Conservation (phyloP, 2,329 filamentous ascomycete species). For the Zasmidium citrigriseum region DNA sequence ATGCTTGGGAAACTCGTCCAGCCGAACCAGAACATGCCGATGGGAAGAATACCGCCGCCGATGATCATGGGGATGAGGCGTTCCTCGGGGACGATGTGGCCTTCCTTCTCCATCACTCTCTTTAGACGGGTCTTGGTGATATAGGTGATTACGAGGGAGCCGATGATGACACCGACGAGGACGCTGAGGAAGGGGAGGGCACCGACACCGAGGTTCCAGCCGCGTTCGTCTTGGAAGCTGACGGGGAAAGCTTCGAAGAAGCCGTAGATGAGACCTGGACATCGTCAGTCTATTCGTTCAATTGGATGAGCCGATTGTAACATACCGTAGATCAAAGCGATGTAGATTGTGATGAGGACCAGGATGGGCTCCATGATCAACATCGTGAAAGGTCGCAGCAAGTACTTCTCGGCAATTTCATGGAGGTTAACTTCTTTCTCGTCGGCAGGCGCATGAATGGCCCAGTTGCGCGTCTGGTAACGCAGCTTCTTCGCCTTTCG, state of each 20-base stretch:
- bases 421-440: slow-evolving; percentile 43
- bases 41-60: slow-evolving; percentile 43
- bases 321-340: slow-evolving; percentile 37
- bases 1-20: slow-evolving; percentile 52
- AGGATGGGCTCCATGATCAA: slow-evolving; percentile 49
- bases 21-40: slow-evolving; percentile 49
- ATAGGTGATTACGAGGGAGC: slow-evolving; percentile 19
- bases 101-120: slow-evolving; percentile 17
- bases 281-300: neutral
- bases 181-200: slow-evolving; percentile 28
- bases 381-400: slow-evolving; percentile 46
- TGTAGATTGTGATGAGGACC: slow-evolving; percentile 45
- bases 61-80: slow-evolving; percentile 48
- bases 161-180: slow-evolving; percentile 27
- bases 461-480: slow-evolving; percentile 48
- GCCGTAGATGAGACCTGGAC: slow-evolving; percentile 27
- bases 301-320: slow-evolving; percentile 28
- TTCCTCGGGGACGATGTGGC: slow-evolving; percentile 42
- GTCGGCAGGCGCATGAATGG: slow-evolving; percentile 39
- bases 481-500: slow-evolving; percentile 56
- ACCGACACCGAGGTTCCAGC: slow-evolving; percentile 27
- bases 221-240: slow-evolving; percentile 28
- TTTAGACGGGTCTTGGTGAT: slow-evolving; percentile 26
- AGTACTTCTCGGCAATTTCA: slow-evolving; percentile 55
- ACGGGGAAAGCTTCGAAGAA: slow-evolving; percentile 35